Evolutionary conservation across 2,329 filamentous ascomycete genomes (phyloP), one percentile per base, ranked within the genome.

Genomic region (Dothistroma pini): DNA sequence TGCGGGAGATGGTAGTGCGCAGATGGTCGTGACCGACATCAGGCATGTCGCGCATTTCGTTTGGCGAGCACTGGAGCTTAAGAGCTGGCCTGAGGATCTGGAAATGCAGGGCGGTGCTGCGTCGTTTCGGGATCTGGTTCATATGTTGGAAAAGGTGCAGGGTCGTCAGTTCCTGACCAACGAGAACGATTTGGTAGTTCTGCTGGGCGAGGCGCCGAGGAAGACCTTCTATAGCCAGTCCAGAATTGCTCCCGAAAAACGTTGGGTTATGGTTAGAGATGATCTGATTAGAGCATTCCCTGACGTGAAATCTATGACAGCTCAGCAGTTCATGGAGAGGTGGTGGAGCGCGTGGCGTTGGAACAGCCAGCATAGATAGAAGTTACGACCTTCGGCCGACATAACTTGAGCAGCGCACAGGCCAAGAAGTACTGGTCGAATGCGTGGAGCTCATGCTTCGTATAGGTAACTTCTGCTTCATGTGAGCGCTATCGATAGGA

Each of bases 41-140:
- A 70, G 70, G 4, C 82, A 85, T 65, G 71, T 85, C 47, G 81
- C 77, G 2, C 75, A 69, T 38, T 83, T 80, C 57, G 74, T 82
- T 5, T 76, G 75, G 8, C 75, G 73, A 4, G 59, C 74, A 3
- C 64, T 84, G 14, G 75, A 76, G n/a, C 62, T 78, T 22, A 66
- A 75, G 2, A 73, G 72, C 22, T 84, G 82, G 82, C 76, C 79
- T 2, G 72, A 75, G 34, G 67, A 72, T 14, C 67, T 74, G 5
- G 78, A 79, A 71, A 70, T 75, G 72, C 62, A 56, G 31, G 62
- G 71, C 11, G 69, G 70, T 61, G 60, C 69, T 21, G 65, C 62
- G 57, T 65, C 61, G 19, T 72, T 66, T 55, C 61, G 57, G 11
- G 71, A 72, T 38, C 44, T 72, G 25, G 61, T 72, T 1, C 53